Percentiles rank a stretch among this genome's conserved stretches.
Evolutionary conservation across 345 rosid species (phyloP).

Genomic region (Pistacia atlantica): DNA sequence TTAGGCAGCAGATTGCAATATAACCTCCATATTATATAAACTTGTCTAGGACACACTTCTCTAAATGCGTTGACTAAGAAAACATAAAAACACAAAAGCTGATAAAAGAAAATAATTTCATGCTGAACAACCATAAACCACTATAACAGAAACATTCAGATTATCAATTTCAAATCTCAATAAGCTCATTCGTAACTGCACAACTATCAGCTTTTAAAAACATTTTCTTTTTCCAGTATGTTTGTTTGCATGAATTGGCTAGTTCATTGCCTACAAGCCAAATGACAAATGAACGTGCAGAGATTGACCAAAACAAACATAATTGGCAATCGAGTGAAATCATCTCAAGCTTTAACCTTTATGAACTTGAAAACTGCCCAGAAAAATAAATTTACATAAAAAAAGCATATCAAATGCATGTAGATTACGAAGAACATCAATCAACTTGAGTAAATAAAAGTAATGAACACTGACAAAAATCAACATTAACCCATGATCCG

Average conservation of each 20-base stretch:
- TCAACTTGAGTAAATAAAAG: background rate
- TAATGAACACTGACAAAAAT: background rate
- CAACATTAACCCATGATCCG: conserved; percentile 5
- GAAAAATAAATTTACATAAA: background rate
- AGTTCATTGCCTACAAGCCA: conserved; percentile 1
- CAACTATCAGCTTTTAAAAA: background rate
- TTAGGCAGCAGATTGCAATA: background rate
- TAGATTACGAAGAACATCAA: background rate
- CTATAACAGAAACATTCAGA: background rate
- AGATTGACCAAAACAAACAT: background rate
- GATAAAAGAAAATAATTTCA: background rate
- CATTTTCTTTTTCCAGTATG: background rate
- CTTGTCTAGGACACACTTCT: background rate
- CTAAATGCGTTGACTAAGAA: background rate
- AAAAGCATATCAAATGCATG: background rate
- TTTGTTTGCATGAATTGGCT: background rate
- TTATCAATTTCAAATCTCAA: background rate
- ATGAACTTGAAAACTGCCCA: background rate
- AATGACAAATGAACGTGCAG: background rate
- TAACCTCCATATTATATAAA: background rate
- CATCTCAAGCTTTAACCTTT: background rate
- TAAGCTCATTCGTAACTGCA: background rate
- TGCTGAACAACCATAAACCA: background rate
- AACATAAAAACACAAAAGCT: background rate
- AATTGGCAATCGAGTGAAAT: conserved; percentile 2